phyloP scores from a whole-genome alignment of 164 flowering plant species.

The Platanus orientalis region DNA sequence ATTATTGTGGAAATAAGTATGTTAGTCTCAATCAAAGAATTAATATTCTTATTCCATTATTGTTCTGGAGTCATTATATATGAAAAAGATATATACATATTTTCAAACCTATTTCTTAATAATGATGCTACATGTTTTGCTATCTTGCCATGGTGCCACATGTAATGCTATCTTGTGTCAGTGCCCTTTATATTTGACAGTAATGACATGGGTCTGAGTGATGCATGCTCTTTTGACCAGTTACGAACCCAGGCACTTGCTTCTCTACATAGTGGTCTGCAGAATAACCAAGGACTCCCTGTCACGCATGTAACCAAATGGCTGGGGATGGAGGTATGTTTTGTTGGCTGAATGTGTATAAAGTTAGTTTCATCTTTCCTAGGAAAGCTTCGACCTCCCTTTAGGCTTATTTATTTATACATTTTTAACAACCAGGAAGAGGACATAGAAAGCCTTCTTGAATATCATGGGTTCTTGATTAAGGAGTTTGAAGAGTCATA shows the following conservation, averaged over 20 bases:
- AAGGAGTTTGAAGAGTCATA: conserved; percentile 82
- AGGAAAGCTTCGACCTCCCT: neutral
- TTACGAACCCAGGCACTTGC: conserved; percentile 96
- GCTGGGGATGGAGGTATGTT: conserved; percentile 88
- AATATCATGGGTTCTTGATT: conserved; percentile 77
- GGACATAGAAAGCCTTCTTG: conserved; percentile 61
- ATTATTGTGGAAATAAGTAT: no score
- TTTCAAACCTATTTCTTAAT: neutral
- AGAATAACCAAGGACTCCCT: conserved; percentile 85
- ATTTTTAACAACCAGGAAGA: conserved; percentile 52
- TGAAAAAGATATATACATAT: neutral
- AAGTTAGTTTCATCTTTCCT: neutral
- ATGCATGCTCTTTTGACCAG: conserved; percentile 43
- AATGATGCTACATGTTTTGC: neutral
- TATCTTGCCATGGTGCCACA: no score
- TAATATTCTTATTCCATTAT: neutral
- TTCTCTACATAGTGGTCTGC: conserved; percentile 81
- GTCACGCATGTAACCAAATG: conserved; percentile 60
- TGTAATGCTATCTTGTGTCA: neutral
- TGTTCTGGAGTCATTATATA: no score
- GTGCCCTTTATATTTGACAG: conserved; percentile 1
- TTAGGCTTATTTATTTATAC: conserved; percentile 3
- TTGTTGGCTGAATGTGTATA: conserved; percentile 3
- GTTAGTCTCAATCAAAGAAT: neutral
- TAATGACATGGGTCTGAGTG: neutral